Conservation (phyloP, 192 early-diverging fungal genomes). For the Coemansia sp. region DNA sequence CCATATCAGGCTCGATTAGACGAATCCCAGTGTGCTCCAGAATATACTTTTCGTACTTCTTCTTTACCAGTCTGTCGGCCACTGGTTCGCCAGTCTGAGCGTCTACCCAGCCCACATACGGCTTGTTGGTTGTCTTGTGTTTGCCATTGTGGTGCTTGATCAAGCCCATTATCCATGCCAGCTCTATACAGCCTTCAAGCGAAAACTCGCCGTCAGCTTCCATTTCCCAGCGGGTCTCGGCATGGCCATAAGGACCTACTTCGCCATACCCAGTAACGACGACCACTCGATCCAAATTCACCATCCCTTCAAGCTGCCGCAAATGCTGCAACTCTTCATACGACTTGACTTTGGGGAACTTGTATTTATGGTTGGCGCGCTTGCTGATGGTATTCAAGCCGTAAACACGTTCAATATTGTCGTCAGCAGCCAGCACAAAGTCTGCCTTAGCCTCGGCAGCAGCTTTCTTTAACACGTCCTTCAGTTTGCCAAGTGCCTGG, state of each 20-base stretch:
- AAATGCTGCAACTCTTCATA: slow-evolving; percentile 64
- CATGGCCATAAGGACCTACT: slow-evolving; percentile 87
- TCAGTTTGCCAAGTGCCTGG: slow-evolving; percentile 10
- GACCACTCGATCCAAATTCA: slow-evolving; percentile 86
- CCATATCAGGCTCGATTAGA: slow-evolving; percentile 83
- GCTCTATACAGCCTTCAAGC: slow-evolving; percentile 76
- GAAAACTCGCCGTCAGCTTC: slow-evolving; percentile 70
- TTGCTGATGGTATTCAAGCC: slow-evolving; percentile 47
- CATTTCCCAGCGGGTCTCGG: slow-evolving; percentile 94
- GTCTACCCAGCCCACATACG: slow-evolving; percentile 93
- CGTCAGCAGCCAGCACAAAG: slow-evolving; percentile 14
- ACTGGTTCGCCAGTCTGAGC: slow-evolving; percentile 82
- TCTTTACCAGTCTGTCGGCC: slow-evolving; percentile 77
- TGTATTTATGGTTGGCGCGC: slow-evolving; percentile 88
- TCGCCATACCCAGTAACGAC: slow-evolving; percentile 91
- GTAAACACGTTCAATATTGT: slow-evolving; percentile 24
- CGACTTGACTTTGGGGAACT: slow-evolving; percentile 69
- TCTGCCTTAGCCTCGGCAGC: slow-evolving; percentile 15
- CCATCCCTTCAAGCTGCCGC: slow-evolving; percentile 65
- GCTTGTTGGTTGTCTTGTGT: slow-evolving; percentile 60
- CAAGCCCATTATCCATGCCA: slow-evolving; percentile 96
- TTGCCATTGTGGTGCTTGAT: slow-evolving; percentile 85
- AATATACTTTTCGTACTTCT: slow-evolving; percentile 87
- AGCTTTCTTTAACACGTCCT: slow-evolving; percentile 4
- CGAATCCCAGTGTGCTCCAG: slow-evolving; percentile 90